These are phyloP conservation scores for Grosmannia penicillata DNA, from an alignment of 2,329 filamentous ascomycete species.

Conservation along the genomic window DNA sequence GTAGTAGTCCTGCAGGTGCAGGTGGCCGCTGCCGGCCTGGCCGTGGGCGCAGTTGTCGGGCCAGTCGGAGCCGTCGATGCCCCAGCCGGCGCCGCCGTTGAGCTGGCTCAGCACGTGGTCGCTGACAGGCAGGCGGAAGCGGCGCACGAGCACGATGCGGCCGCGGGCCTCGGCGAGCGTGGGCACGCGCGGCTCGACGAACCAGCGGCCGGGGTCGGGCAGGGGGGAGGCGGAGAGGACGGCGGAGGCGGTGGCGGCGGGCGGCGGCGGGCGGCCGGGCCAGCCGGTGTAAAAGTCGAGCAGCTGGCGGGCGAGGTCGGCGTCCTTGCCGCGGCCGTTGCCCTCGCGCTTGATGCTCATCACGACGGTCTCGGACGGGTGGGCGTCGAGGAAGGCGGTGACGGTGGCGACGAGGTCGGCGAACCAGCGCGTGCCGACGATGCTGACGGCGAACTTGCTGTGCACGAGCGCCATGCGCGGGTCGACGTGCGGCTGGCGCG, in stretches of 20 bases:
- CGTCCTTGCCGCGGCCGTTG: slow-evolving; percentile 62
- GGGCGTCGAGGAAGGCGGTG: slow-evolving; percentile 59
- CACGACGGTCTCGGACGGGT: slow-evolving; percentile 71
- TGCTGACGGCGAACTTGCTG: slow-evolving; percentile 72
- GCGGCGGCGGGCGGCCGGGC: slow-evolving; percentile 15
- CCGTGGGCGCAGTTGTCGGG: slow-evolving; percentile 79
- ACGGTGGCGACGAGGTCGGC: slow-evolving; percentile 55
- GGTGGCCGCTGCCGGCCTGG: slow-evolving; percentile 50
- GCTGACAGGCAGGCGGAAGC: slow-evolving; percentile 43
- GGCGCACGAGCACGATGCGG: slow-evolving; percentile 69
- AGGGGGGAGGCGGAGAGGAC: neutral
- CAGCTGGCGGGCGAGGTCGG: slow-evolving; percentile 61
- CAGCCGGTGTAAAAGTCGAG: slow-evolving; percentile 53
- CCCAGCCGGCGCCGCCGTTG: slow-evolving; percentile 37
- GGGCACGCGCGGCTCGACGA: slow-evolving; percentile 62
- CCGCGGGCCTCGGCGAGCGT: slow-evolving; percentile 65
- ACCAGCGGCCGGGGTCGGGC: slow-evolving; percentile 43
- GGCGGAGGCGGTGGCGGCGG: neutral
- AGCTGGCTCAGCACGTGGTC: slow-evolving; percentile 27
- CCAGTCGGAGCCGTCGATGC: slow-evolving; percentile 54
- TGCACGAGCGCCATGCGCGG: slow-evolving; percentile 66
- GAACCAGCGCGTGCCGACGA: slow-evolving; percentile 73
- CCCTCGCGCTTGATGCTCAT: slow-evolving; percentile 88
- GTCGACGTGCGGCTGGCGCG: slow-evolving; percentile 29
- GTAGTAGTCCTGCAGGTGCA: slow-evolving; percentile 91